phyloP scores from a whole-genome alignment of 306 rosid genomes.

The Elaeagnus macrophylla region DNA sequence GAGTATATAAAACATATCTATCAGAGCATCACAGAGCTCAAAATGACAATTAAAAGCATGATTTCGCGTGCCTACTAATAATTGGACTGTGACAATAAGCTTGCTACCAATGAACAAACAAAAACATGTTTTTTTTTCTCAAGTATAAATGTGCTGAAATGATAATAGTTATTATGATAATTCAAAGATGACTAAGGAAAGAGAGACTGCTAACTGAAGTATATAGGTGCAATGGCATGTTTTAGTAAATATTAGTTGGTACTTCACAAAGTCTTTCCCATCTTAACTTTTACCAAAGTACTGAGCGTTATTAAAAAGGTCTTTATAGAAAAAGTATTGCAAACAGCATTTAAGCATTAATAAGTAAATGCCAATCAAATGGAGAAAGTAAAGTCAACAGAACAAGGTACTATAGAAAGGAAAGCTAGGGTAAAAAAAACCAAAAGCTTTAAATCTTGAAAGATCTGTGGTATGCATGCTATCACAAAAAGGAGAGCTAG shows the following conservation, averaged over 20 bases:
- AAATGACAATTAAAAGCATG: too few relatives aligned
- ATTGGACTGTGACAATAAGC: too few relatives aligned
- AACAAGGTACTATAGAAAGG: neutral
- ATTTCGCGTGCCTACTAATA: too few relatives aligned
- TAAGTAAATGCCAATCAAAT: neutral
- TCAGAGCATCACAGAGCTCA: neutral
- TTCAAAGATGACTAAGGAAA: neutral
- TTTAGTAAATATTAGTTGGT: neutral
- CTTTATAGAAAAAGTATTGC: neutral
- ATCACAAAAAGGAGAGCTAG: neutral
- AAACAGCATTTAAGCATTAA: neutral
- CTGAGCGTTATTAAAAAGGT: neutral
- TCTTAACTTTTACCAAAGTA: neutral
- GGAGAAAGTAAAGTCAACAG: neutral
- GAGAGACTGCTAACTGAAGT: neutral
- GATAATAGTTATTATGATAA: neutral
- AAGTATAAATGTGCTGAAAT: neutral
- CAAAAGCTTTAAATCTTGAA: neutral
- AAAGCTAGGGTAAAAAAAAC: neutral
- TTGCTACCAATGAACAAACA: neutral
- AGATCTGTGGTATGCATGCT: neutral
- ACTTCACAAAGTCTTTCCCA: neutral
- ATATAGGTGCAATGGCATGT: neutral
- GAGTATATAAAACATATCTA: neutral
- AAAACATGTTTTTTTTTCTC: too few relatives aligned